Percentiles rank a stretch among this genome's conserved stretches.
These are phyloP conservation scores for Arthrobotrys sphaeroides DNA, from an alignment of 2,329 filamentous ascomycete genomes.

Conservation along the genomic window DNA sequence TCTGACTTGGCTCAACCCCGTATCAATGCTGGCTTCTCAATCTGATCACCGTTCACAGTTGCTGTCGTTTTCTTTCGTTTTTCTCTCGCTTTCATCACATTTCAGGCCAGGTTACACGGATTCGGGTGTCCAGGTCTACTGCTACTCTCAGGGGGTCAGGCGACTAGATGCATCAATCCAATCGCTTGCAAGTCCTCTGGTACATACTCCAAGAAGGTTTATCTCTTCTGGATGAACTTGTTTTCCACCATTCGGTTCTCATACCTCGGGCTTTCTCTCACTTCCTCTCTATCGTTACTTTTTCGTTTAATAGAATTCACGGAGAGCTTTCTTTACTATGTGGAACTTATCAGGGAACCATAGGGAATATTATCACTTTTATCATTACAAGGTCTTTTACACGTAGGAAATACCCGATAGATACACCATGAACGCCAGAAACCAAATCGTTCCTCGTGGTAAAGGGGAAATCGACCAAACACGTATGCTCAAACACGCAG, in stretches of 20 bases:
- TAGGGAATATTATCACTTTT: constrained; percentile 25
- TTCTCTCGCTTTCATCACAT: not conserved
- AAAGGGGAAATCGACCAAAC: not conserved
- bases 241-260: not conserved
- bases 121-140: not conserved
- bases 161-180: not conserved
- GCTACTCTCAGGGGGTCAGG: not conserved
- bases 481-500: not conserved
- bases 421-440: not conserved
- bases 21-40: not conserved
- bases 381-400: constrained; percentile 16
- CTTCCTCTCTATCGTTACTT: not conserved
- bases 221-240: not conserved
- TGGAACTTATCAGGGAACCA: not conserved
- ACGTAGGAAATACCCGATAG: not conserved
- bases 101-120: not conserved
- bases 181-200: not conserved
- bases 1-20: not conserved
- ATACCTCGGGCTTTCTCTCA: not conserved
- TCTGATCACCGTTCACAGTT: constrained; percentile 2
- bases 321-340: not conserved
- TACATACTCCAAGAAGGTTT: too few relatives aligned
- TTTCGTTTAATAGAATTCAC: not conserved
- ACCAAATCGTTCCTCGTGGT: not conserved
- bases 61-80: not conserved